phyloP scores from a whole-genome alignment of 805 yeast genomes.

The Wickerhamiella cacticola region DNA sequence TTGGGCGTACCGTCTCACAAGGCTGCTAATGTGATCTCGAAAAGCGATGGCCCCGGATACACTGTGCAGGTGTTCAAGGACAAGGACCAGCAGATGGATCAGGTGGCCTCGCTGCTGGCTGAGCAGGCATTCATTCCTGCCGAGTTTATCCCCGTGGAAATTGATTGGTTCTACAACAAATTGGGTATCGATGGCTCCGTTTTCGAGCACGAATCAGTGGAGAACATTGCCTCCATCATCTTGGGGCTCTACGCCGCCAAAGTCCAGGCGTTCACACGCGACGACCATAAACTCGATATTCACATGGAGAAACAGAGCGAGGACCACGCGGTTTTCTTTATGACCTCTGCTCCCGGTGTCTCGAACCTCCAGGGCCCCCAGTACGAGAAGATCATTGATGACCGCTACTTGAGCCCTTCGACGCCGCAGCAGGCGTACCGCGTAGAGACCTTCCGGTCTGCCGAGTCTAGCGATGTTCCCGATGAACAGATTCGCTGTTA shows the following conservation, averaged over 20 bases:
- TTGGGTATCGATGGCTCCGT: conserved; percentile 88
- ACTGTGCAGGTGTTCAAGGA: conserved; percentile 65
- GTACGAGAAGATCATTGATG: conserved; percentile 72
- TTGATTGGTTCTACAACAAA: conserved; percentile 75
- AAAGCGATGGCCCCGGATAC: conserved; percentile 40
- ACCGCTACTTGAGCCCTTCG: conserved; percentile 45
- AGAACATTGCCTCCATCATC: conserved; percentile 70
- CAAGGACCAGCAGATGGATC: conserved; percentile 65
- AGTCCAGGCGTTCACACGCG: conserved; percentile 70
- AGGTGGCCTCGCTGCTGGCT: conserved; percentile 70
- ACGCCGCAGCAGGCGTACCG: conserved; percentile 29
- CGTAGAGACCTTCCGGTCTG: conserved; percentile 65
- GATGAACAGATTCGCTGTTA: conserved; percentile 51
- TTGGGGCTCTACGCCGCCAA: conserved; percentile 87
- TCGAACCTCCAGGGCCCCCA: conserved; percentile 35
- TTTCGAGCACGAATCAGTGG: conserved; percentile 74
- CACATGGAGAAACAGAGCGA: conserved; percentile 68
- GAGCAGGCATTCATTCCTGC: conserved; percentile 84
- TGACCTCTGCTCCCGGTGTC: conserved; percentile 47
- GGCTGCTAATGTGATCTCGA: conserved; percentile 20
- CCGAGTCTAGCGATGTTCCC: conserved; percentile 27
- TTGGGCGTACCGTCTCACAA: conserved; percentile 24
- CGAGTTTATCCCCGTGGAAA: conserved; percentile 68
- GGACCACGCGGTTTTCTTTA: conserved; percentile 86
- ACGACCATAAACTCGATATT: conserved; percentile 45